A percentile compares a stretch with the other conserved stretches of the same genome.
These are phyloP conservation scores for Hansenula lynferdii DNA, from an alignment of 1,139 yeast genomes.

Conservation along the genomic window DNA sequence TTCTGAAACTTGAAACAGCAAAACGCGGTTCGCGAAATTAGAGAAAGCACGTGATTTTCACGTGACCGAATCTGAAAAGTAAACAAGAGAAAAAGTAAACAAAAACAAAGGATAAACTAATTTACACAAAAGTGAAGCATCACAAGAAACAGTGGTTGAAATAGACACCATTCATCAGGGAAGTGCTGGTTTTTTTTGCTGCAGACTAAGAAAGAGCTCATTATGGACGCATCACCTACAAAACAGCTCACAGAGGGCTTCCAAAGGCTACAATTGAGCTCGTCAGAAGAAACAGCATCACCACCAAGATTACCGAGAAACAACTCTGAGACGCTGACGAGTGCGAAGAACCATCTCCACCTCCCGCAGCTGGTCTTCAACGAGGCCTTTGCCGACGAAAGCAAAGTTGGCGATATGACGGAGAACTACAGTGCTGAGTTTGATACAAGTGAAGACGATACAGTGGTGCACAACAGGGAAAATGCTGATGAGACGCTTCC, in stretches of 20 bases:
- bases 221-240: conserved; percentile 8
- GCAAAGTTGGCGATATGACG: conserved; percentile 56
- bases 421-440: not conserved
- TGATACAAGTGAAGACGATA: conserved; percentile 5
- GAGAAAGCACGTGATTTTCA: not conserved
- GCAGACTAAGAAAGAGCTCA: too few species aligned
- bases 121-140: too few species aligned
- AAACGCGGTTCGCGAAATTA: too few species aligned
- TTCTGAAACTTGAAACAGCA: not conserved
- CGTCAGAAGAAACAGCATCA: not conserved
- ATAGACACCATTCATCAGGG: too few species aligned
- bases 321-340: conserved; percentile 3
- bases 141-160: too few species aligned
- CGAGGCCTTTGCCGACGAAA: conserved; percentile 37
- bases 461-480: conserved; percentile 13
- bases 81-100: not conserved
- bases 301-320: not conserved
- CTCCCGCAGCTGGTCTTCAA: conserved; percentile 50
- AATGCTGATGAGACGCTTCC: conserved; percentile 12
- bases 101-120: too few species aligned
- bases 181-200: too few species aligned
- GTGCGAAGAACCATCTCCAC: conserved; percentile 10
- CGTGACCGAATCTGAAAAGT: not conserved
- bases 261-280: conserved; percentile 7
- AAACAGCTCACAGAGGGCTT: conserved; percentile 11